Evolutionary conservation across 805 yeast genomes (phyloP), one percentile per base, ranked within the genome.

Genomic region (Monosporozyma yasuniensis): DNA sequence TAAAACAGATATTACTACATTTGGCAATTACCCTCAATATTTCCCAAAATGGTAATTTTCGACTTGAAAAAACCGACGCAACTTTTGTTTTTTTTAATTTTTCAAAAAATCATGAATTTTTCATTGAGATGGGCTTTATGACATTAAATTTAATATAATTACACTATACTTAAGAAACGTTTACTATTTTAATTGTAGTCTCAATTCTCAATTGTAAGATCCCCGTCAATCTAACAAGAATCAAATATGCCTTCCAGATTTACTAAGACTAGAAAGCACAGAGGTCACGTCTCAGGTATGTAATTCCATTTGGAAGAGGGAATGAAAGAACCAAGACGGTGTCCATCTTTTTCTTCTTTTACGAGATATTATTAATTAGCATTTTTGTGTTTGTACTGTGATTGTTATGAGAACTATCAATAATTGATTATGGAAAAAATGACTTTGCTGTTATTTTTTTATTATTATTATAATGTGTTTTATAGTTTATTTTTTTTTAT

Each of bases 221-320:
- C 47, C 38, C 22, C 49, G 48, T 46, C 48, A 46, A 46, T 23
- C 46, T 14, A 34, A 27, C 21, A 25, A 34, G 42, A 56, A 56
- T 51, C 57, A 61, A 76, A 73, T 74, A 90, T 90, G 98, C 98
- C 98, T 76, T 87, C 97, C 83, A 89, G 98, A 87, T 84, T 87
- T 74, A 86, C 95, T 72, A 90, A 93, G 79, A 93, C 98, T 79
- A 89, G 99, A 87, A 93, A 93, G 83, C 96, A 88, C 86, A 89
- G 99, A 87, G 99, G 99, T 80, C 84, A 93, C 96, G 98, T 93
- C 78, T 87, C 97, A 74, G 95, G 95, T 87, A 86, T 80, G 95
- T 67, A 67, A 58, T 66, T 66, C 70, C 68, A 55, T 57, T 55
- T 61, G 66, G 66, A 63, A 61, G 65, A 66, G 66, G 68, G 69